Base-by-base conservation (phyloP, 306 rosid species). In the Cucumis hystrix region DNA sequence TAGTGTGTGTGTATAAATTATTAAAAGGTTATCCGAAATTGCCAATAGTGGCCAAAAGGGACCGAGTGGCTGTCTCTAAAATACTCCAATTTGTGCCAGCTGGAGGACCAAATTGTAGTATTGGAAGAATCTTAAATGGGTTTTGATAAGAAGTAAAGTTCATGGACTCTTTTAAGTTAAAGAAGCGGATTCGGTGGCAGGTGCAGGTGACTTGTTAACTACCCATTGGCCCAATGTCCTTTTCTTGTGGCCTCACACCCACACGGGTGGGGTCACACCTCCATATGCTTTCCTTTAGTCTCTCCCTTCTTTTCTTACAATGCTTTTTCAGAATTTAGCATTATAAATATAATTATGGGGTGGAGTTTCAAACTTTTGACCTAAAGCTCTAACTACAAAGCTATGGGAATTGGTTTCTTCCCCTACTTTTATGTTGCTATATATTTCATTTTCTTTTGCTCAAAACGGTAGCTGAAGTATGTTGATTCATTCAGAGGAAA, bases 141-240 rank as follows among this genome's bases (percentile, higher is more conserved):
- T 51, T 71, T 23, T 51, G 13, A 16, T 72, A 28, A 72, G 59
- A 47, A 72, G 60, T 72, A 72, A 49, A 72, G 76, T 51, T 25
- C 60, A 25, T 70, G 57, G 13, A 12, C 43, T 72, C 56, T 72
- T 49, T 71, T 72, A 2, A 45, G 75, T 45, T 45, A 70, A 70
- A 70, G 75, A 70, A 70, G 75, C 43, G 37, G 60, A 72, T 72
- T 72, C 76, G 76, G 21, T 72, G 61, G 59, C 76, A 72, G 76
- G 60, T 16, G 60, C 61, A 7, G 76, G 60, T 72, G 76, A 72
- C 61, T 47, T 72, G 76, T 72, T 55, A 72, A 47, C 60, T 71
- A 49, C 76, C 76, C 60, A 49, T 71, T 71, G 45, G 76, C 2
- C 8, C 23, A 72, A 8, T 72, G 41, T 49, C 41, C 25, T 70